Evolutionary conservation across 345 rosid species (phyloP), one percentile per base, ranked within the genome.

Genomic region (Populus deltoides): DNA sequence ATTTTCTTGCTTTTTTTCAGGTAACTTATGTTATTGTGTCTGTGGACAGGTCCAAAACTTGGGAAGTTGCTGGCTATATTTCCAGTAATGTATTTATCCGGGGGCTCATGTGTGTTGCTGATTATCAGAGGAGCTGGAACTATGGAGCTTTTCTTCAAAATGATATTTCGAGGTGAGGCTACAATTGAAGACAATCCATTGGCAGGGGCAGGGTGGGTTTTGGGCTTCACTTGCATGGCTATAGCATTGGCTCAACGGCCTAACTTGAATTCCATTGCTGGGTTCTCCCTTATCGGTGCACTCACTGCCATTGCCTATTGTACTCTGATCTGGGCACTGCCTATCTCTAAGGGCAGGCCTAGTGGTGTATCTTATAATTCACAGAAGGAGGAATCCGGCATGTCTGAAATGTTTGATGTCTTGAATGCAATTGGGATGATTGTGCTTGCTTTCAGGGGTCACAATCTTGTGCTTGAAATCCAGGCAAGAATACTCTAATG

Each of bases 51-150:
- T 55, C 85, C 85, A 53, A 85, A 77, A 77, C 71, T 86, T 3
- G 94, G 92, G 41, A 91, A 89, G 36, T 18, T 87, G 39, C 78
- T 89, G 0, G 87, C 83, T 4, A 63, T 89, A 27, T 88, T 88
- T 69, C 94, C 94, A 5, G 87, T 88, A 7, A 86, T 91, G 90
- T 91, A 88, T 71, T 82, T 91, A 22, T 91, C 94, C 3, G 89
- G 92, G 0, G 92, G 92, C 3, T 57, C 92, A 5, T 88, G 90
- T 25, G 87, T 78, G 47, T 59, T 82, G 75, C 68, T 89, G 45
- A 86, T 91, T 12, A 88, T 88, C 79, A 85, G 79, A 7, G 90
- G 88, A 5, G 90, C 87, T 0, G 61, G 79, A 20, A 66, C 85
- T 33, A 43, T 86, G 84, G 65, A 84, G 68, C 75, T 65, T 36